Evolutionary conservation across 106 monocot genomes (phyloP).

Genomic region (Platanthera guangdongensis): DNA sequence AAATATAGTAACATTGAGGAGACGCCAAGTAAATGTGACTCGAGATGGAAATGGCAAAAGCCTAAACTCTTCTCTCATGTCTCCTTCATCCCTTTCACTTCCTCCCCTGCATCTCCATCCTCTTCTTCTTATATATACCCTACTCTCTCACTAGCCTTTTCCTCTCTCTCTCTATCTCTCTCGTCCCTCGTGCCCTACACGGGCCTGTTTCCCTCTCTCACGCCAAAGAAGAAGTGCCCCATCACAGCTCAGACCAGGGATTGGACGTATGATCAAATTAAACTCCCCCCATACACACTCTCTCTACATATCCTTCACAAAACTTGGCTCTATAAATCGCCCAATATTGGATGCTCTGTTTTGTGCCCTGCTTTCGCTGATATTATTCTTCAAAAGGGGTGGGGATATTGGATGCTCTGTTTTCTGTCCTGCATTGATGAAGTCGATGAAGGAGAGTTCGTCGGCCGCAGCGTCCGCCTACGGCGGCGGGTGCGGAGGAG

Average conservation of each 20-base stretch:
- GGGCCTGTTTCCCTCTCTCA: slow-evolving; percentile 1
- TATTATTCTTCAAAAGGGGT: neutral
- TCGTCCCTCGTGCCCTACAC: neutral
- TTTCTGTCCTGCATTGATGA: neutral
- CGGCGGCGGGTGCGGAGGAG: neutral
- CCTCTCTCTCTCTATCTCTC: neutral
- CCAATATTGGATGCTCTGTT: too few species aligned
- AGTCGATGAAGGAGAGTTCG: neutral
- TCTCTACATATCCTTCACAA: neutral
- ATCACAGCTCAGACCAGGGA: slow-evolving; percentile 10
- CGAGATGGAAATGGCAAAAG: slow-evolving; percentile 15
- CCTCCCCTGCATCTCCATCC: neutral
- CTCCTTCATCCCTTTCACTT: neutral
- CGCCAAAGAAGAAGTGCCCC: slow-evolving; percentile 10
- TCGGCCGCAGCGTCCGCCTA: neutral
- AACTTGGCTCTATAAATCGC: slow-evolving; percentile 2
- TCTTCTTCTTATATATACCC: too few species aligned
- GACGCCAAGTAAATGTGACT: slow-evolving; percentile 14
- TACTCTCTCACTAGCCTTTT: neutral
- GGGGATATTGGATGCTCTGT: too few species aligned
- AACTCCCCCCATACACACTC: neutral
- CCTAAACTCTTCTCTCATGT: neutral
- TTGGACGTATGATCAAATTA: slow-evolving; percentile 10
- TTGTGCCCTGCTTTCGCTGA: neutral
- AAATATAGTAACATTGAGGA: slow-evolving; percentile 11